A percentile compares a stretch with the other conserved stretches of the same genome.
Evolutionary conservation across 176 grass and related monocot species (phyloP).

Genomic region (Melocanna baccifera): DNA sequence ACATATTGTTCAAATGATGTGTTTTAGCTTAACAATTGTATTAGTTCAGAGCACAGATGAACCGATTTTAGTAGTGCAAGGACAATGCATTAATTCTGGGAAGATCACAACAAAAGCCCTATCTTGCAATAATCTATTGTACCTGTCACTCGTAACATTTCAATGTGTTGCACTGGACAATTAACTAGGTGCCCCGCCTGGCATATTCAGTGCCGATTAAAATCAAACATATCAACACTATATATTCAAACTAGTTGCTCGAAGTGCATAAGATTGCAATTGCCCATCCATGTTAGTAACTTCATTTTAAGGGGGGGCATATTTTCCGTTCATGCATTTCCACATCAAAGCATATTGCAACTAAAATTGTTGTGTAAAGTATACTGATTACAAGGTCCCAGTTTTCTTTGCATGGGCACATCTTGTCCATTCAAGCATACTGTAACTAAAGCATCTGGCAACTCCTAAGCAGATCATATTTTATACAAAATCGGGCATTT

Average conservation of each 20-base stretch:
- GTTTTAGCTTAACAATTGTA: not conserved
- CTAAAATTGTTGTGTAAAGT: constrained; percentile 1
- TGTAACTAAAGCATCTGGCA: not conserved
- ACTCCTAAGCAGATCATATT: not conserved
- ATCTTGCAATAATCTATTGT: not conserved
- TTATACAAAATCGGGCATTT: not conserved
- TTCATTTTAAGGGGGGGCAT: not conserved
- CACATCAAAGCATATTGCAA: not conserved
- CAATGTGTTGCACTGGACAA: not conserved
- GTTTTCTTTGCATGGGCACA: not conserved
- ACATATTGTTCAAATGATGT: not conserved
- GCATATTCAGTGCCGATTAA: not conserved
- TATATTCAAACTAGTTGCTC: constrained; percentile 3
- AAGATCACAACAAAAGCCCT: not conserved
- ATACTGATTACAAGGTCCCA: not conserved
- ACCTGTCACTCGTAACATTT: not conserved
- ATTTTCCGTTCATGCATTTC: not conserved
- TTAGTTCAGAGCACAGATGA: not conserved
- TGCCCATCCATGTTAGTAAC: not conserved
- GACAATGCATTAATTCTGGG: not conserved
- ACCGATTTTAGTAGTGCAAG: not conserved
- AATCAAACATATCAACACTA: not conserved
- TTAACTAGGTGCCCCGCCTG: not conserved
- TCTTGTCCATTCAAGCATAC: not conserved
- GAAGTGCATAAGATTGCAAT: not conserved